phyloP scores from a whole-genome alignment of 345 rosid species.

The Balakata baccata region DNA sequence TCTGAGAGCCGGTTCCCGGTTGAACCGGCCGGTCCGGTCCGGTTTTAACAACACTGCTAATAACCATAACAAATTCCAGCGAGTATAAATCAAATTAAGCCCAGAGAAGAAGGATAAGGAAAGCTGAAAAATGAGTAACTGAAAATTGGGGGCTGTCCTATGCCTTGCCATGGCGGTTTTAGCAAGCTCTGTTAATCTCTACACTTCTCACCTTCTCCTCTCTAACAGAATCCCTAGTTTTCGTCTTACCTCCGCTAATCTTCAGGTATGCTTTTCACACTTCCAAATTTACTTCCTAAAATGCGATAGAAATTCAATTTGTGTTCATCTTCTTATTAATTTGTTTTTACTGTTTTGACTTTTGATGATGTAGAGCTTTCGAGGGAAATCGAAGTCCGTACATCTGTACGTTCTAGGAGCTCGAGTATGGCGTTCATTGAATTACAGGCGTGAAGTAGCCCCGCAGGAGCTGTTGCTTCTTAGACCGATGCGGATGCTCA shows the following conservation, averaged over 20 bases:
- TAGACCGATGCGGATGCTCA: constrained; percentile 2
- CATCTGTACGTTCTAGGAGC: constrained; percentile 26
- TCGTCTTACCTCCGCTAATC: constrained; percentile 15
- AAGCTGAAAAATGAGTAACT: neutral
- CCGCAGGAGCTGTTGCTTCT: constrained; percentile 10
- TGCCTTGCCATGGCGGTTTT: constrained; percentile 52
- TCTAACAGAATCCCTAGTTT: constrained; percentile 23
- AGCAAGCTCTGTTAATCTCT: constrained; percentile 38
- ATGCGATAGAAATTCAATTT: neutral
- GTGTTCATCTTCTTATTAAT: neutral
- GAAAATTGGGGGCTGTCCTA: constrained; percentile 33
- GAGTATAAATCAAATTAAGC: too few relatives aligned
- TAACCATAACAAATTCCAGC: too few relatives aligned
- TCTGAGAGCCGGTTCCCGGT: too few relatives aligned
- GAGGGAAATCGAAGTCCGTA: constrained; percentile 37
- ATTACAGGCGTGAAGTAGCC: constrained; percentile 7
- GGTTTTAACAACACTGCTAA: too few relatives aligned
- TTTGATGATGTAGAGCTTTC: constrained; percentile 43
- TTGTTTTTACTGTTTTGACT: neutral
- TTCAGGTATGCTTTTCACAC: constrained; percentile 34
- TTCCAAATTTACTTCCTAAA: neutral
- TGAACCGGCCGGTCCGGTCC: too few relatives aligned
- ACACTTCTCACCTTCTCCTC: constrained; percentile 23
- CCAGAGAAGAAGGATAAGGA: neutral
- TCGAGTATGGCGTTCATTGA: constrained; percentile 24